Percentiles rank a stretch among this genome's conserved stretches.
Conservation (phyloP, 2,329 filamentous ascomycete genomes). For the Epichloe bromicola region DNA sequence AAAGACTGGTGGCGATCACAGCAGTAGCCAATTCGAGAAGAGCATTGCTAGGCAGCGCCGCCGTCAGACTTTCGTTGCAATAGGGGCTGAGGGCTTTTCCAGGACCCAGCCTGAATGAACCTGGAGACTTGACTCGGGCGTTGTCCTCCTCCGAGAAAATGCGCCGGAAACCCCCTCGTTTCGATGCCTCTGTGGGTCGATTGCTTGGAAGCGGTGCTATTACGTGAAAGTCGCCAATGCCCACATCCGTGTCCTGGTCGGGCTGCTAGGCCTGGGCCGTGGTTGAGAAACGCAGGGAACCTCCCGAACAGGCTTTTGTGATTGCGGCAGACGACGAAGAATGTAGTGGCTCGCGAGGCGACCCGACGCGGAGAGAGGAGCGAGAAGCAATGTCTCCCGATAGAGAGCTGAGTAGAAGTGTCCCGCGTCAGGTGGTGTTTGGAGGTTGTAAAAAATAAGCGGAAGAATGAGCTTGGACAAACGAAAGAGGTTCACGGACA, state of each 20-base stretch:
- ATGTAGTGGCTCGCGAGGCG: neutral
- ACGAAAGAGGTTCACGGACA: neutral
- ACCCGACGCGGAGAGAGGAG: neutral
- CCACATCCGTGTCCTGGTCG: conserved; percentile 9
- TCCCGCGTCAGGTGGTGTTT: neutral
- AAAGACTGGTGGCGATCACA: neutral
- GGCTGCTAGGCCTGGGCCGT: conserved; percentile 12
- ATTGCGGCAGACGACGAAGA: neutral
- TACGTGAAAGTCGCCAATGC: conserved; percentile 17
- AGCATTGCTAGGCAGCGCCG: neutral
- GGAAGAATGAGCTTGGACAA: neutral
- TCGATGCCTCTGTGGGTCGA: conserved; percentile 14
- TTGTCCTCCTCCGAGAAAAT: conserved; percentile 3
- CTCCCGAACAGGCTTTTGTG: neutral
- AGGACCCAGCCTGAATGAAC: neutral
- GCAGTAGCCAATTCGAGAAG: neutral
- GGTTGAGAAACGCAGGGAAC: conserved; percentile 12
- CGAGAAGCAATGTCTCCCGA: neutral
- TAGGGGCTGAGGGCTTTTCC: neutral
- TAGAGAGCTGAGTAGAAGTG: neutral
- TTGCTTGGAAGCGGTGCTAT: conserved; percentile 19
- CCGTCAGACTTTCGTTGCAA: neutral
- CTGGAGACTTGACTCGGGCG: neutral
- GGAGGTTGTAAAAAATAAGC: neutral
- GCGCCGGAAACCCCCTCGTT: conserved; percentile 1